Evolutionary conservation across 2,329 filamentous ascomycete genomes (phyloP), one percentile per base, ranked within the genome.

Genomic region (Aspergillus fischeri): DNA sequence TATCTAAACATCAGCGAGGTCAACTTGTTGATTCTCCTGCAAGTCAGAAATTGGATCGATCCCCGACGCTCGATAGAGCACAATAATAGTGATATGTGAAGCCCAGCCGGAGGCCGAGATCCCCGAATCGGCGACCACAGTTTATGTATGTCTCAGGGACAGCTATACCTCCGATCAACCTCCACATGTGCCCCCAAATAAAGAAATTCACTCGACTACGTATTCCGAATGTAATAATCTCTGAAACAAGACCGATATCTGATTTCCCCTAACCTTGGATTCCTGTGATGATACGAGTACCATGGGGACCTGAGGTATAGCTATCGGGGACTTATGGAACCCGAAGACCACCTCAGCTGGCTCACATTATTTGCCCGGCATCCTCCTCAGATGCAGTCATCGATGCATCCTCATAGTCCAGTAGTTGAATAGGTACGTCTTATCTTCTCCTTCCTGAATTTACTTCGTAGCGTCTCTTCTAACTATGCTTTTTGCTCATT

Each of bases 361-460:
- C 61, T 61, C 49, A 54, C 24, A 51, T 60, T 52, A 10, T 57
- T 58, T 58, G 1, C 54, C 62, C 28, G 75, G 74, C 44, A 77
- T 63, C 29, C 65, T 63, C 0, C 73, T 74, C 0, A 77, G 59
- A 61, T 77, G 74, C 63, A 77, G 55, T 1, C 73, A 69, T 48
- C 69, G 73, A 55, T 75, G 67, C 14, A 38, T 2, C 32, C 27
- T 47, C 11, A 47, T 25, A 11, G 17, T 24, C 42, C 14, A 2
- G 32, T 17, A 3, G 24, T 21, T 45, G 42, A 21, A n/a, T 24
- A 24, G n/a, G 1, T 10, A 21, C 8, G n/a, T 3, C 24, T 1
- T 38, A 5, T 1, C 3, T 2, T 38, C 32, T 14, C 11, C 1
- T 35, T 1, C 4, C 11, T 35, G 32, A 14, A 35, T 35, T 35